phyloP scores from a whole-genome alignment of 1,284 basidiomycete species.

The Leucoagaricus sp. region DNA sequence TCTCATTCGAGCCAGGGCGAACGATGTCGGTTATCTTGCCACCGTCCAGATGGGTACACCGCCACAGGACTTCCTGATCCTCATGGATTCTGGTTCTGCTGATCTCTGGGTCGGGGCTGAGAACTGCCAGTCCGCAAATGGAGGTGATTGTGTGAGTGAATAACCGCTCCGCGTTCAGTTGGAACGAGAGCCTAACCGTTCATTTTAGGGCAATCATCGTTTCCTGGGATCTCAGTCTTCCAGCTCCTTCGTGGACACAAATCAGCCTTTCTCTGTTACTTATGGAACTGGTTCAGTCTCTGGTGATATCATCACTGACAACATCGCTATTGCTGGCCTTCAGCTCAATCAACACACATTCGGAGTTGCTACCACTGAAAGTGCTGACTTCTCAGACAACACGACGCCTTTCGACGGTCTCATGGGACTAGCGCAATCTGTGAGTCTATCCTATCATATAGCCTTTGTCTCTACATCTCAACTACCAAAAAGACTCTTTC shows the following conservation, averaged over 20 bases:
- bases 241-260: conserved; percentile 55
- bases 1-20: conserved; percentile 1
- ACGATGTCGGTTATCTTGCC: conserved; percentile 15
- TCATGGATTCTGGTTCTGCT: conserved; percentile 87
- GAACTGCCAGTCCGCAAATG: conserved; percentile 26
- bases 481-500: conserved; percentile 51
- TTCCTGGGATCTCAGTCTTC: conserved; percentile 64
- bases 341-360: conserved; percentile 60
- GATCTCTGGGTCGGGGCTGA: conserved; percentile 82
- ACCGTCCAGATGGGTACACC: conserved; percentile 36
- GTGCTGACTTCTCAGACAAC: conserved; percentile 49
- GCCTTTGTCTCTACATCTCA: not conserved
- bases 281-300: conserved; percentile 75
- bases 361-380: conserved; percentile 67
- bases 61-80: conserved; percentile 65
- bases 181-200: conserved; percentile 11
- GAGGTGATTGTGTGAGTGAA: conserved; percentile 30
- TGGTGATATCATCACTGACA: conserved; percentile 66
- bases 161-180: conserved; percentile 1
- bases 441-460: conserved; percentile 28
- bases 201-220: conserved; percentile 54
- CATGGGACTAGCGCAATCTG: conserved; percentile 73
- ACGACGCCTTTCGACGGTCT: conserved; percentile 70
- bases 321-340: conserved; percentile 64
- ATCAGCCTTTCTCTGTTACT: conserved; percentile 59